phyloP scores from a whole-genome alignment of 345 rosid genomes.

The Erucastrum elatum region DNA sequence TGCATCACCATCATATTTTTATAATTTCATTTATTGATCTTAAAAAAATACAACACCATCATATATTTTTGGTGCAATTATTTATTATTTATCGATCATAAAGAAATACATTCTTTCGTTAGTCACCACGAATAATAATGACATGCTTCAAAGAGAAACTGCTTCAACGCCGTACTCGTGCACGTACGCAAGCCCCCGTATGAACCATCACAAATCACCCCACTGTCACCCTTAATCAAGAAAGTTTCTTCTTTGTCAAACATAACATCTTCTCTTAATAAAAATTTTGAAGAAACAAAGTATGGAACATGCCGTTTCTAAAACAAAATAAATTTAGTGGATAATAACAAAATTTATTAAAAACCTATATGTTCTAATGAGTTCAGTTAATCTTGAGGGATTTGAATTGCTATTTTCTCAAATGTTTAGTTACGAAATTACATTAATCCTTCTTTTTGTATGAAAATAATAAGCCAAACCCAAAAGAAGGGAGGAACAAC shows the following conservation, averaged over 20 bases:
- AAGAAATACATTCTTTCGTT: background rate
- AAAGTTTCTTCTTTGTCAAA: constrained; percentile 15
- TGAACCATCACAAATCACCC: constrained; percentile 9
- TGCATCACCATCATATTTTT: background rate
- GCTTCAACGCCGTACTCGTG: constrained; percentile 1
- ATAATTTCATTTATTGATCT: background rate
- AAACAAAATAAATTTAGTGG: background rate
- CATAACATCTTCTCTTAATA: background rate
- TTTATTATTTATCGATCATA: no score
- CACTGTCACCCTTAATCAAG: background rate
- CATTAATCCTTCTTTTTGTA: background rate
- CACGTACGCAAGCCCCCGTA: constrained; percentile 8
- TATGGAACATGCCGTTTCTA: background rate
- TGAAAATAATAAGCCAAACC: background rate
- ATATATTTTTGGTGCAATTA: background rate
- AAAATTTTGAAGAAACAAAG: background rate
- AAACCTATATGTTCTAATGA: background rate
- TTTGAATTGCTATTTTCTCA: background rate
- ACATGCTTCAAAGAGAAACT: constrained; percentile 9
- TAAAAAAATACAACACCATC: background rate
- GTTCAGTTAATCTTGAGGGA: background rate
- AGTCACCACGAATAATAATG: background rate
- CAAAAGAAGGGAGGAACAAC: background rate
- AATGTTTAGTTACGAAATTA: background rate
- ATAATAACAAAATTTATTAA: no score